Percentiles rank a stretch among this genome's conserved stretches.
phyloP scores from a whole-genome alignment of 1,284 basidiomycete genomes.

The Melampsora occidentalis region DNA sequence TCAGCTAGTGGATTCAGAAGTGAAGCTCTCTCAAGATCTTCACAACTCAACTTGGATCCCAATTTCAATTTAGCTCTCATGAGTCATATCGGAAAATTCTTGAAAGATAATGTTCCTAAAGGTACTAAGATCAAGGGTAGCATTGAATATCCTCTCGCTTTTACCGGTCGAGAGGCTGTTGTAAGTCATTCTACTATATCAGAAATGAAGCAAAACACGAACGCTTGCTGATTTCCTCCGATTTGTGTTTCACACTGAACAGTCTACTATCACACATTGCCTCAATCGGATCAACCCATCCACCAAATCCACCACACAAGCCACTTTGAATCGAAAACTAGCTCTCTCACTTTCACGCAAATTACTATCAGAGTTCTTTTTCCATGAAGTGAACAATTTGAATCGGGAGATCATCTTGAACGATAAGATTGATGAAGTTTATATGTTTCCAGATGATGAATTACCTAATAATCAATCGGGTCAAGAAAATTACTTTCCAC shows the following conservation, averaged over 20 bases:
- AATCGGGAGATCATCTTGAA: conserved; percentile 63
- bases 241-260: not conserved
- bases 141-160: conserved; percentile 77
- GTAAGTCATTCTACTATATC: conserved; percentile 60
- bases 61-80: conserved; percentile 26
- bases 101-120: conserved; percentile 79
- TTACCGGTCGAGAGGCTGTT: conserved; percentile 88
- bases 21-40: not conserved
- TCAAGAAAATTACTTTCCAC: conserved; percentile 1
- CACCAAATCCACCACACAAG: conserved; percentile 37
- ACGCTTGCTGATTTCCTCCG: no score
- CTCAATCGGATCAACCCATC: conserved; percentile 31
- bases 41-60: conserved; percentile 22
- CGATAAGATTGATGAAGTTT: conserved; percentile 91
- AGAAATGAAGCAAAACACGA: not conserved
- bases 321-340: conserved; percentile 32
- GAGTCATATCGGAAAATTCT: conserved; percentile 79
- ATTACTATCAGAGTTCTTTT: conserved; percentile 25
- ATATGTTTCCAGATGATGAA: conserved; percentile 88
- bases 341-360: conserved; percentile 17
- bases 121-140: conserved; percentile 85
- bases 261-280: conserved; percentile 31
- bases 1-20: not conserved
- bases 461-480: conserved; percentile 29
- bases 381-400: conserved; percentile 28